These are phyloP conservation scores for Harringtonia aguacate DNA, from an alignment of 2,329 filamentous ascomycete species.

Conservation along the genomic window DNA sequence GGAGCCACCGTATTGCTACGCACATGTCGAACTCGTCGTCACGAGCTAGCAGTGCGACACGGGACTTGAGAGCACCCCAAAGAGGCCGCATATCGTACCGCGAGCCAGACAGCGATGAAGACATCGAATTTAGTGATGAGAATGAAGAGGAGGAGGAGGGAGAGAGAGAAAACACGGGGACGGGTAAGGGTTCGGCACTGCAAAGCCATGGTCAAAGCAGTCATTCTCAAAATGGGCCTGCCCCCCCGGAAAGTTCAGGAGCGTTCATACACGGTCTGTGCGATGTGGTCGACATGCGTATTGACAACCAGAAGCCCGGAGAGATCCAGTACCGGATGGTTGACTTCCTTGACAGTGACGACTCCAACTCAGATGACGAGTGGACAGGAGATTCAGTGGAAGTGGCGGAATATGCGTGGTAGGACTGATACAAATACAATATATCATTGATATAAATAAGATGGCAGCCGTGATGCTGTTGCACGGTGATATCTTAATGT, in stretches of 20 bases:
- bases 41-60: conserved; percentile 16
- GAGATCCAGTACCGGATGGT: conserved; percentile 60
- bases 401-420: conserved; percentile 13
- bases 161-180: conserved; percentile 4
- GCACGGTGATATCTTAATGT: too few species aligned
- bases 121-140: conserved; percentile 15
- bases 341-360: conserved; percentile 54
- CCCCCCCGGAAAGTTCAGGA: conserved; percentile 3
- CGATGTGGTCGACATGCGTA: conserved; percentile 56
- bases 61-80: conserved; percentile 1
- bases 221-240: neutral
- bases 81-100: conserved; percentile 22
- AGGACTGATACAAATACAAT: neutral
- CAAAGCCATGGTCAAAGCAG: neutral
- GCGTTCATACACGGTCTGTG: conserved; percentile 56
- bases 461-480: too few species aligned
- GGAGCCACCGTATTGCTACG: conserved; percentile 25
- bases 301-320: conserved; percentile 65
- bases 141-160: conserved; percentile 7
- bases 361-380: conserved; percentile 44
- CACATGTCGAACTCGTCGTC: conserved; percentile 15
- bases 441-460: neutral
- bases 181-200: neutral
- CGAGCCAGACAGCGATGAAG: conserved; percentile 35
- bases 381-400: conserved; percentile 27